phyloP scores from a whole-genome alignment of 495 filamentous ascomycete genomes.

The Tuber microsphaerosporum region DNA sequence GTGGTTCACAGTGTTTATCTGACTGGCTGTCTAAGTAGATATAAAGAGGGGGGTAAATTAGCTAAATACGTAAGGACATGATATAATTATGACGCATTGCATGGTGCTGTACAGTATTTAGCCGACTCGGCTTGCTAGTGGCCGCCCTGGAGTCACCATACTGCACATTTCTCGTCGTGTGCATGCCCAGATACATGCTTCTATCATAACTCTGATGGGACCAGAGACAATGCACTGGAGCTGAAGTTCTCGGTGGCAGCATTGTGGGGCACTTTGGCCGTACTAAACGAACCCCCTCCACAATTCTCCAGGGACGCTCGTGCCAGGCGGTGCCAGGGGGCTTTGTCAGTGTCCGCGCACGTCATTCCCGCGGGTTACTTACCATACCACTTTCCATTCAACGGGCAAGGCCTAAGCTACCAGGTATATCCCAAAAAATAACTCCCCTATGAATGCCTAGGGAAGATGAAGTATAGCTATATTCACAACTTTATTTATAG shows the following conservation, averaged over 20 bases:
- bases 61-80: no score
- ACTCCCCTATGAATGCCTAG: background rate
- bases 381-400: background rate
- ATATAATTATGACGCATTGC: background rate
- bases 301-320: background rate
- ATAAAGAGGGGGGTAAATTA: background rate
- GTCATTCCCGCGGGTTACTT: background rate
- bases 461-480: background rate
- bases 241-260: background rate
- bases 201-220: background rate
- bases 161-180: background rate
- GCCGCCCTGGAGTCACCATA: background rate
- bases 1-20: background rate
- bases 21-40: background rate
- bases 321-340: background rate
- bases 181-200: background rate
- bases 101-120: background rate
- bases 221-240: background rate
- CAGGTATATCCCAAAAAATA: background rate
- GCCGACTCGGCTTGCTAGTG: background rate
- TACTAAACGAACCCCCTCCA: background rate
- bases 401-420: background rate
- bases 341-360: background rate
- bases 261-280: background rate
- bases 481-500: background rate